These are phyloP conservation scores for Papiliotrema laurentii DNA, from an alignment of 1,284 basidiomycete species.

Conservation along the genomic window DNA sequence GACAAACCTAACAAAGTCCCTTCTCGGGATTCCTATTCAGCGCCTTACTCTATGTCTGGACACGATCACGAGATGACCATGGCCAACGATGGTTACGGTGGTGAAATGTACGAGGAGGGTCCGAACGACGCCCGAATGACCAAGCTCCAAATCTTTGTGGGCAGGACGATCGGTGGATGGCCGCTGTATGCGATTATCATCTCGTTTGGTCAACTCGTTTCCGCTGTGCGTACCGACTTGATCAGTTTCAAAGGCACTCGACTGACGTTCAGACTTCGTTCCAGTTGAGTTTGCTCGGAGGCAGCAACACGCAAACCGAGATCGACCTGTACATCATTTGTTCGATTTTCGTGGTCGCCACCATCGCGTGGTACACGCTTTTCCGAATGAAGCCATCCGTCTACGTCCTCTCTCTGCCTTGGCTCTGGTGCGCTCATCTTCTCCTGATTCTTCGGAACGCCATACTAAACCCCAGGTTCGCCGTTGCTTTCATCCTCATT, in stretches of 20 bases:
- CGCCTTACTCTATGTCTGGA: constrained; percentile 52
- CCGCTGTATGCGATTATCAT: constrained; percentile 85
- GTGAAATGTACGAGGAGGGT: constrained; percentile 52
- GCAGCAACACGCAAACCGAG: constrained; percentile 73
- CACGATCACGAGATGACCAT: constrained; percentile 38
- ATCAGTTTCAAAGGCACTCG: not conserved
- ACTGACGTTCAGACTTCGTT: constrained; percentile 63
- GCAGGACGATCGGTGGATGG: constrained; percentile 73
- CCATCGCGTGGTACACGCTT: constrained; percentile 81
- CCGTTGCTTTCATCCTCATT: constrained; percentile 81
- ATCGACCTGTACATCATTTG: constrained; percentile 85
- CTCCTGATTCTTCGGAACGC: not conserved
- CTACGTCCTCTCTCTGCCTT: constrained; percentile 76
- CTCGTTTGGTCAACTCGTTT: constrained; percentile 67
- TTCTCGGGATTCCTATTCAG: constrained; percentile 43
- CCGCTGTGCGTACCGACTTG: constrained; percentile 22
- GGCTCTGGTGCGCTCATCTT: constrained; percentile 59
- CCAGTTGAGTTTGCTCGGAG: constrained; percentile 83
- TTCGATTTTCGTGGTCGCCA: constrained; percentile 74
- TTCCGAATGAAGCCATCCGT: constrained; percentile 84
- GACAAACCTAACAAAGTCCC: constrained; percentile 1
- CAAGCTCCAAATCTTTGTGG: constrained; percentile 71
- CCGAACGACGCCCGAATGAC: constrained; percentile 62
- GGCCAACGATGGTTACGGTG: constrained; percentile 55
- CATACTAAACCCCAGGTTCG: constrained; percentile 53